Evolutionary conservation across 225 moss, liverwort and hornwort species (phyloP), one percentile per base, ranked within the genome.

Genomic region (Polytrichum commune): DNA sequence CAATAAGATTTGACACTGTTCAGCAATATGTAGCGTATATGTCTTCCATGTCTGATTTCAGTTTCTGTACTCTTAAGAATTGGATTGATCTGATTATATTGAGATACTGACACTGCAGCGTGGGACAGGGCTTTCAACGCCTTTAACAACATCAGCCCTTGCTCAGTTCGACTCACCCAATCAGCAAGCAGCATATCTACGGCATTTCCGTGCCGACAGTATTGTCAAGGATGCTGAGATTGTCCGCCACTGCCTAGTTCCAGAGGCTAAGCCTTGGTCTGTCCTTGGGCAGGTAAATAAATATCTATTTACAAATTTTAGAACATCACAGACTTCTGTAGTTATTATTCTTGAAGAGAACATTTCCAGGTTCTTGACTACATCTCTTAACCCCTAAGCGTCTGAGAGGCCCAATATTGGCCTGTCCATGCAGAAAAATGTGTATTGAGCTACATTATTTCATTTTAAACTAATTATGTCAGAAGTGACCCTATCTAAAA

Each of bases 91-190:
- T 55, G 57, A 70, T 68, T 71, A 62, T 38, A 68, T 4, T 46
- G 55, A 69, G 46, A 30, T 54, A 53, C 68, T 70, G 32, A 23
- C 74, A 63, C 66, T 74, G 70, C 86, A 96, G 93, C 93, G 95
- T 76, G 95, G 95, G 76, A 96, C 95, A 84, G 95, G 95, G 76
- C 88, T 93, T 55, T 96, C 95, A 71, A 93, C 93, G 63, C 91
- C 95, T 72, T 78, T 96, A 25, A 91, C 95, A 64, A 73, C 85
- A 69, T 83, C 75, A 83, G 83, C 95, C 75, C 82, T 96, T 74
- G 75, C 88, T 66, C 95, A 96, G 72, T 93, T 96, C 67, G 76
- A 80, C 64, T 86, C 93, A 82, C 85, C 95, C 67, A 80, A 90
- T 73, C 91, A 90, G 73, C 93, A 90, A 74, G 95, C 91, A 72